Base-by-base conservation (phyloP, 2,329 filamentous ascomycete species). In the Penicillium hordei region DNA sequence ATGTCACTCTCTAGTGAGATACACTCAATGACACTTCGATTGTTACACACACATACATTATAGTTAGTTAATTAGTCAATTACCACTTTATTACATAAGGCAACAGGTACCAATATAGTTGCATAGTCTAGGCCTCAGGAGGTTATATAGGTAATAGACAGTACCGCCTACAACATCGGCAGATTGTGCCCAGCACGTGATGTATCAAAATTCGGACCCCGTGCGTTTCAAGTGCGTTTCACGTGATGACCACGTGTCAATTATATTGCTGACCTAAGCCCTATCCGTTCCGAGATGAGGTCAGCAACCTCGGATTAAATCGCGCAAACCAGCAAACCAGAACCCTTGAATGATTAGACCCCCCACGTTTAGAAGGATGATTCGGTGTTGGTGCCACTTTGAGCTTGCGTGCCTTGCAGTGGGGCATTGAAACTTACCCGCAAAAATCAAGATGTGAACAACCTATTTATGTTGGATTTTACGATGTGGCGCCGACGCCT, bases 401-500 rank as follows among this genome's bases (percentile, higher is more conserved):
- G 39, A 25, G 40, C 19, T 53, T 57, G 43, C 36, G 43, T 54
- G 44, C 51, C 55, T 49, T 58, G 51, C 45, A 55, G 55, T 58
- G 55, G 55, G 49, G 51, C 21, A 48, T 48, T 19, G 48, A 52
- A 49, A 54, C 17, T 27, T 36, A 40, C 34, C 19, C 33, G 40
- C 45, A 15, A 42, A 55, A 53, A 42, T 55, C 44, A 49, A 48
- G 23, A 31, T 49, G n/a, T 13, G 21, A 27, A n/a, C 15, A 25
- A 48, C 15, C 34, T 15, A 25, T 5, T 5, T 25, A 25, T 9
- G 15, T n/a, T 34, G 19, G 3, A 25, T 23, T 21, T 49, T 49
- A 54, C 31, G 15, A 36, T 25, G 49, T 59, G 60, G 58, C 58
- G 48, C 60, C 61, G 52, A 62, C 60, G 58, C 42, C 50, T 52